Evolutionary conservation across 2,329 filamentous ascomycete genomes (phyloP), one percentile per base, ranked within the genome.

Genomic region (Xylaria sp.): DNA sequence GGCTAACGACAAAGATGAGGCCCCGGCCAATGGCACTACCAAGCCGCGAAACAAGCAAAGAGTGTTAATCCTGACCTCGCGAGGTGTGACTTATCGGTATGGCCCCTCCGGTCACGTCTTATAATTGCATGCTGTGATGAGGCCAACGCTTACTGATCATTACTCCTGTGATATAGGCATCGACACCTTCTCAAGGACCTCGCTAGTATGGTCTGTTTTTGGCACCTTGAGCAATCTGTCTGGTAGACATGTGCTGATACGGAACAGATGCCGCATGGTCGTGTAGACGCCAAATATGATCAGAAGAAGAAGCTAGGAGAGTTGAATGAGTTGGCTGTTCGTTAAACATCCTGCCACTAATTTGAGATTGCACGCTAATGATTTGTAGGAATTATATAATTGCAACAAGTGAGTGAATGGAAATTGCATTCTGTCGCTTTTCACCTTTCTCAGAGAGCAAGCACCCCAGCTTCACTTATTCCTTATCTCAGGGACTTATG

Each of bases 201-300:
- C 57, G 90, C 93, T 66, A 87, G 92, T 35, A 90, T 99, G 81
- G 90, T 99, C 63, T 54, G 69, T 54, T 50, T 40, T 61, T 13
- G 5, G 23, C 12, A 5, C 21, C 50, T 54, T 35, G 18, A 9
- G 50, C 18, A 13, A 32, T 18, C 13, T 51, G 5, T 25, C 9
- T 16, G 48, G 25, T 32, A 12, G 48, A 47, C 23, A 55, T 54
- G 9, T 60, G 47, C 61, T 71, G n/a, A 69, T 23, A 21, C 23
- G 13, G 18, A n/a, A 21, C 25, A 71, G 69, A 72, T 72, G 73
- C 96, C 96, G 2, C 96, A 99, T 80, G 91, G 91, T 73, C 90
- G 93, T 78, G 97, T 97, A 84, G 96, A 99, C 80, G 93, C 92
- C 75, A 99, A 99, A 82, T 93, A 98, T 73, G 96, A 99, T 81